phyloP scores from a whole-genome alignment of 441 rosid species.

The Jatropha multifida region DNA sequence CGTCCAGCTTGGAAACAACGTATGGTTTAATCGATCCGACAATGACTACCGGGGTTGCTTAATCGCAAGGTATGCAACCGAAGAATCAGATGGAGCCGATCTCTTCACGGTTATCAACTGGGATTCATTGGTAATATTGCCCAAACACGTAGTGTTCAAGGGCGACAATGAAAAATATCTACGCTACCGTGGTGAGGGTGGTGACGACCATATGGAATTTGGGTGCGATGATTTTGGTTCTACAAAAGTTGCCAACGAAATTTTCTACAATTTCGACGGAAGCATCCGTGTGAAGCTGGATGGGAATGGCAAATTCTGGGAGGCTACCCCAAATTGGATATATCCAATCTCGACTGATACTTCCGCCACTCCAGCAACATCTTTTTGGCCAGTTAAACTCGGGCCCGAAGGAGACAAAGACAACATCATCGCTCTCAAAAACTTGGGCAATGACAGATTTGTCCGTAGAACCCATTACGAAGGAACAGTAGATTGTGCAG shows the following conservation, averaged over 20 bases:
- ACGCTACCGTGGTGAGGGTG: not conserved
- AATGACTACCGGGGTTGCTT: not conserved
- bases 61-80: not conserved
- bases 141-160: conserved; percentile 7
- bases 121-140: conserved; percentile 16
- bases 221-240: not conserved
- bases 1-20: not conserved
- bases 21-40: not conserved
- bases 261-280: not conserved
- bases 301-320: conserved; percentile 1
- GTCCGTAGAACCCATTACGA: not conserved
- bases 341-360: not conserved
- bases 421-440: conserved; percentile 1
- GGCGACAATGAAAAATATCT: conserved; percentile 11
- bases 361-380: not conserved
- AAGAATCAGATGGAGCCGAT: not conserved
- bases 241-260: not conserved
- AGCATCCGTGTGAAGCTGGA: not conserved
- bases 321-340: not conserved
- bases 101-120: not conserved
- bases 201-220: not conserved
- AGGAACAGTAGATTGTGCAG: not conserved
- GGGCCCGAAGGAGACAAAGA: not conserved
- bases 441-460: not conserved
- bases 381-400: conserved; percentile 5